Base-by-base conservation (phyloP, 2,329 filamentous ascomycete species). In the Lasiodiplodia theobromae region DNA sequence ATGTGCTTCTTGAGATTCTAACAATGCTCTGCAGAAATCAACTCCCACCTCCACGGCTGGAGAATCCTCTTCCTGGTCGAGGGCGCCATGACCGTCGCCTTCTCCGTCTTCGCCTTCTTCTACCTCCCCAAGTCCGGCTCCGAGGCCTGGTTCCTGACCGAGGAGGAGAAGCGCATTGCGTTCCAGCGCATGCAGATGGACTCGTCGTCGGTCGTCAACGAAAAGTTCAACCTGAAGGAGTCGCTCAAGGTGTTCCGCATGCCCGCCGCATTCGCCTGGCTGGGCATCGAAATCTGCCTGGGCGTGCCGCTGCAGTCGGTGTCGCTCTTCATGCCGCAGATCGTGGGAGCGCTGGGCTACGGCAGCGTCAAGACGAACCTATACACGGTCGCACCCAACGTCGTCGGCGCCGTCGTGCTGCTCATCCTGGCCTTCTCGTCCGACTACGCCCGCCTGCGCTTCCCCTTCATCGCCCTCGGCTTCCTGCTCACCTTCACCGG, bases 331-430 rank as follows among this genome's bases (percentile, higher is more conserved):
- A 76, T 89, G 56, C 87, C 87, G 0, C 86, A 88, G 70, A 89
- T 89, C 70, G 82, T 89, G 23, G 77, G 77, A 3, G 77, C 85
- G 2, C 79, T 89, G 4, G 83, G 84, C 11, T 88, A 86, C 74
- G 72, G 76, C 60, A 84, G 82, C n/a, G 83, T 88, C 70, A 88
- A 88, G 73, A 94, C 92, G 0, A 95, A 96, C 73, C 84, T 95
- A 0, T 94, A 92, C 79, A 94, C 92, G 0, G 92, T 95, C 0
- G 92, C 92, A 0, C 92, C 92, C 1, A 95, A 94, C 73, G 85
- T 93, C 56, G 88, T 87, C 0, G 92, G 92, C 1, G 91, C 92
- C 0, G 86, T 87, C 0, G 89, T 93, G 85, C 82, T 94, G 3
- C 82, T 95, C 0, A 80, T 94, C 16, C 82, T 94, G 0, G 92